A percentile compares a stretch with the other conserved stretches of the same genome.
Evolutionary conservation across 352 stramenopile genomes (phyloP).

Genomic region (Globisporangium polare): DNA sequence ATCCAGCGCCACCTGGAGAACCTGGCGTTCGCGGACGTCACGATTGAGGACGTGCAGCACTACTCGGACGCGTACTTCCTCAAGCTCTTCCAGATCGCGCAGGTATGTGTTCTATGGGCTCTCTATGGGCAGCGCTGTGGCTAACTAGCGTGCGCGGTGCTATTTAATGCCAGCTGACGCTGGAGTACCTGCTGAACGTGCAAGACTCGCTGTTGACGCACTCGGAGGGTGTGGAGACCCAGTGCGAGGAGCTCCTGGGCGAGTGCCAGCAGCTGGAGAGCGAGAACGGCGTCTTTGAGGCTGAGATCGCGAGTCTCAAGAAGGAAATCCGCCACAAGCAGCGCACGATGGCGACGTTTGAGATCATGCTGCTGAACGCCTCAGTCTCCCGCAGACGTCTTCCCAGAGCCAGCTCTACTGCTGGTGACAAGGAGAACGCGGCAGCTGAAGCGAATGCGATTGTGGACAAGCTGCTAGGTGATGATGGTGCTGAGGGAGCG

Average conservation of each 20-base stretch:
- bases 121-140: neutral
- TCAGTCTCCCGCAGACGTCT: slow-evolving; percentile 26
- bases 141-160: no score
- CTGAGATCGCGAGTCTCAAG: slow-evolving; percentile 59
- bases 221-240: slow-evolving; percentile 55
- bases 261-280: slow-evolving; percentile 60
- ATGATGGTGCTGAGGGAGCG: neutral
- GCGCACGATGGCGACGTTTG: slow-evolving; percentile 74
- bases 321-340: slow-evolving; percentile 80
- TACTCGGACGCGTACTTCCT: slow-evolving; percentile 86
- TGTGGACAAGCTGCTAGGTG: slow-evolving; percentile 30
- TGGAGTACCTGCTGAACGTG: slow-evolving; percentile 82
- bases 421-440: slow-evolving; percentile 36
- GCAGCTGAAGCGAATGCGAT: slow-evolving; percentile 26
- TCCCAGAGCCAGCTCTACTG: slow-evolving; percentile 4
- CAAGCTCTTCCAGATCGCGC: slow-evolving; percentile 82
- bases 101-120: slow-evolving; percentile 27
- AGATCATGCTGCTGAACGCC: slow-evolving; percentile 73
- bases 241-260: slow-evolving; percentile 55
- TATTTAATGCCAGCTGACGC: slow-evolving; percentile 44
- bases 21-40: slow-evolving; percentile 77
- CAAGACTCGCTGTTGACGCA: slow-evolving; percentile 77
- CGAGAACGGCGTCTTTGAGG: slow-evolving; percentile 59
- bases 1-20: slow-evolving; percentile 81
- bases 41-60: slow-evolving; percentile 76